Conservation (phyloP, 495 filamentous ascomycete species). For the Daldinia childiae region DNA sequence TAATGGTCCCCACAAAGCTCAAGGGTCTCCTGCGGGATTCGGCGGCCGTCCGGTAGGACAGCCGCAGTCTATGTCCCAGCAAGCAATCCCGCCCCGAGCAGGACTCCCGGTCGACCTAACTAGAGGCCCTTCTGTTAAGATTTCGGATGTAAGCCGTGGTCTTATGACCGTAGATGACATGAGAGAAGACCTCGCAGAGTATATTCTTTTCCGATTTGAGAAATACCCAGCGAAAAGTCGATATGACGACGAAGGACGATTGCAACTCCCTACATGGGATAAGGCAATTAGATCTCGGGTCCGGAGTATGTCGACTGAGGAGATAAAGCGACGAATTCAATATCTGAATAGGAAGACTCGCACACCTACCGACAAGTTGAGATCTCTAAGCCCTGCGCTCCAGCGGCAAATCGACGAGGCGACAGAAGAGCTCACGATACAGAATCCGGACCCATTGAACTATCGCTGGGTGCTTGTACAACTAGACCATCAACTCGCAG, state of each 20-base stretch:
- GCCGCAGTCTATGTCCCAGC: not conserved
- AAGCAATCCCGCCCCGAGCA: slow-evolving; percentile 2
- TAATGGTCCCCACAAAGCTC: slow-evolving; percentile 2
- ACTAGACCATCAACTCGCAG: slow-evolving; percentile 46
- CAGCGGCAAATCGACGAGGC: slow-evolving; percentile 48
- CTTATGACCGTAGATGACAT: slow-evolving; percentile 39
- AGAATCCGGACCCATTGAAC: slow-evolving; percentile 32
- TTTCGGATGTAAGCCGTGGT: slow-evolving; percentile 39
- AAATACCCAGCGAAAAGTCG: slow-evolving; percentile 32
- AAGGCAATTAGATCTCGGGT: slow-evolving; percentile 36
- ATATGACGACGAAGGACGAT: slow-evolving; percentile 41
- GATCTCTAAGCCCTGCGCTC: slow-evolving; percentile 36
- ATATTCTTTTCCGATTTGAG: slow-evolving; percentile 46
- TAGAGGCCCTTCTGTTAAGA: slow-evolving; percentile 27
- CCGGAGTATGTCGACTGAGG: slow-evolving; percentile 38
- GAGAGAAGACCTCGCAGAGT: slow-evolving; percentile 45
- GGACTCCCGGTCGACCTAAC: slow-evolving; percentile 1
- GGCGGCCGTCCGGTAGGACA: slow-evolving; percentile 9
- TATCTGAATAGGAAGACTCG: slow-evolving; percentile 42
- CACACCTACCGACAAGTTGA: slow-evolving; percentile 44
- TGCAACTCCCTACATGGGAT: slow-evolving; percentile 44
- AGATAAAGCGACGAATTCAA: slow-evolving; percentile 42
- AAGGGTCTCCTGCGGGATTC: not conserved
- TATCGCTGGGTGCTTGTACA: slow-evolving; percentile 48
- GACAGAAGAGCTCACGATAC: slow-evolving; percentile 31